Evolutionary conservation across 148 eudicot genomes (phyloP).

Genomic region (Rhododendron simsii): DNA sequence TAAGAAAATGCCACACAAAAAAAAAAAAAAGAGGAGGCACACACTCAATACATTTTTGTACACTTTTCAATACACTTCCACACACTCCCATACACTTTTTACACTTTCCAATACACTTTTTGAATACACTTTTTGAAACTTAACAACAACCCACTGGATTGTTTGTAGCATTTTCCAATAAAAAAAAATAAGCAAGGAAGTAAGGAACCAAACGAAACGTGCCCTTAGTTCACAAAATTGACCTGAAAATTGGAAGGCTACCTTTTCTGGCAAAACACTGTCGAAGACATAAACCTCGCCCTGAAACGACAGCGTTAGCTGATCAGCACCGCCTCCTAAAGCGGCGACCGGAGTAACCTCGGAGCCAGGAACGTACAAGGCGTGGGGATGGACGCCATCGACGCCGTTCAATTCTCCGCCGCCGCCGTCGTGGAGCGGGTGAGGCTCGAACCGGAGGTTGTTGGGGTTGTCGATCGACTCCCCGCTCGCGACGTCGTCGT

Average conservation of each 20-base stretch:
- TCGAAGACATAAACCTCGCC: slow-evolving; percentile 67
- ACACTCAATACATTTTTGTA: too few species aligned
- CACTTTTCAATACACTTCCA: neutral
- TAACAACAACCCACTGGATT: too few species aligned
- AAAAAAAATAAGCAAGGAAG: neutral
- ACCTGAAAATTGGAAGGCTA: slow-evolving; percentile 3
- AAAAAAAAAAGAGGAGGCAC: neutral
- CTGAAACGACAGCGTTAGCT: slow-evolving; percentile 65
- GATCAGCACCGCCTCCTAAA: slow-evolving; percentile 40
- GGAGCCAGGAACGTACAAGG: slow-evolving; percentile 21
- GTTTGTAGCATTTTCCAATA: too few species aligned
- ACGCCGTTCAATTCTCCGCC: slow-evolving; percentile 13
- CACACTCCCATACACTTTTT: too few species aligned
- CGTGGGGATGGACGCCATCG: slow-evolving; percentile 16
- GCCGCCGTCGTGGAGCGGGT: slow-evolving; percentile 13
- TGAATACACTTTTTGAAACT: too few species aligned
- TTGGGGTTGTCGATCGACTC: slow-evolving; percentile 50
- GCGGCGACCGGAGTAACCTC: slow-evolving; percentile 14
- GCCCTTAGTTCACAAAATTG: neutral
- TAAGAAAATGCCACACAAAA: too few species aligned
- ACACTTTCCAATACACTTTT: too few species aligned
- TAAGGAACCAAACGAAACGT: neutral
- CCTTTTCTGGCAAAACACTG: slow-evolving; percentile 65
- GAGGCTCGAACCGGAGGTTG: slow-evolving; percentile 22
- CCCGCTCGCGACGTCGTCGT: slow-evolving; percentile 30